Evolutionary conservation across 345 rosid species (phyloP), one percentile per base, ranked within the genome.

Genomic region (Murraya koenigii): DNA sequence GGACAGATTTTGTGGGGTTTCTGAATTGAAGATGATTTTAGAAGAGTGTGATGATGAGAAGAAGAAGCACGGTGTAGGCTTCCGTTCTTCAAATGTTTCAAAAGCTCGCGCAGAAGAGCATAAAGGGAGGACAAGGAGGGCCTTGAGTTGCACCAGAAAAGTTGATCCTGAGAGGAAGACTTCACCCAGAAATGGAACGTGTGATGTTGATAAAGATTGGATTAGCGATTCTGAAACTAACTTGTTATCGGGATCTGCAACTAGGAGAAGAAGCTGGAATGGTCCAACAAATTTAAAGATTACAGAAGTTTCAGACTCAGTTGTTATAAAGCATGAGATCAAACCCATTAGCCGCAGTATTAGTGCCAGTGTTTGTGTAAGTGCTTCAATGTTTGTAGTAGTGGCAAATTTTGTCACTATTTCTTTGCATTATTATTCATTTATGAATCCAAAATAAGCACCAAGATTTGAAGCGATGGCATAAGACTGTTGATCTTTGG

Each of bases 241-340:
- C 8, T 41, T 82, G 3, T 82, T 88, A 8, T 39, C 72, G 35
- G 49, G 75, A 1, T 68, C 80, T 22, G 36, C 69, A 62, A 41
- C 77, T 14, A 87, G 86, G 84, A 86, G 91, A 70, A 85, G 86
- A 82, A 89, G 87, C 78, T 85, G 90, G 89, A 77, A 66, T 38
- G 88, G 82, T 32, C 68, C 55, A 58, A 84, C 85, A 38, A 74
- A 56, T 75, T 7, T 38, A 8, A 82, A 67, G 55, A 66, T 61
- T 8, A 79, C 74, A 20, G 92, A 84, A 8, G 61, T 76, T 60
- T 41, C 81, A 8, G 87, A 84, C n/a, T 72, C 70, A 38, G 33
- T 71, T 10, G 76, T 82, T 70, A 68, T 78, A 23, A 83, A 79
- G 86, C 88, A 61, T 35, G 88, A 76, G 55, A 56, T 26, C 6